Evolutionary conservation across 805 yeast species (phyloP), one percentile per base, ranked within the genome.

Genomic region (Starmerella floricola): DNA sequence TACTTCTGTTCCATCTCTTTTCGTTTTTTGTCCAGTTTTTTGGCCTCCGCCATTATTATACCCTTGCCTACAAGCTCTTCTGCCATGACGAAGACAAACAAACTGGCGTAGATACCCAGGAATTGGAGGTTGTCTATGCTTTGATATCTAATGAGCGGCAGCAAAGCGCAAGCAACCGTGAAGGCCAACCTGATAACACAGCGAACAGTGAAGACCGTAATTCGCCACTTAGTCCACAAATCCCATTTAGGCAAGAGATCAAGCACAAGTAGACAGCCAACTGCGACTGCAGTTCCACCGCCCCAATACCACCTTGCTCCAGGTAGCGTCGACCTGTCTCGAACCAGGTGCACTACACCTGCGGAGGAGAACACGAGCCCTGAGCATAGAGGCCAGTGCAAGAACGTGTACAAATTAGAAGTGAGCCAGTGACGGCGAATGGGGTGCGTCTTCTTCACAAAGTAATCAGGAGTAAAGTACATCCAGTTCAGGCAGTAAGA

Each of bases 371-470:
- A 10, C 17, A 35, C 31, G 13, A 41, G 19, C 6, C 36, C 34
- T 2, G 28, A 39, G 24, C 39, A 28, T 5, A 41, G 36, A 16
- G 44, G 44, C 44, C 44, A 41, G 26, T 41, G 44, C 27, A 41
- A 2, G 12, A 35, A 23, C 15, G 18, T 26, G 28, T 41, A 41
- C 8, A 35, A 2, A 15, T 29, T 15, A 11, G 44, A 12, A 3
- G 40, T 31, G 5, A 18, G 6, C 44, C 44, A 41, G 32, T 29
- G 38, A 8, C 40, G 36, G 3, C 44, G 40, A 3, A 41, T 19
- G 13, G 44, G 44, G 24, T 41, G 44, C 11, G 28, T 20, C 28
- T 41, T 41, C 17, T n/a, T 5, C 15, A 41, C 44, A 4, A 27
- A 21, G 36, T 36, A 36, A 30, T 41, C 44, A 8, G 26, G 30